Base-by-base conservation (phyloP, 1,284 basidiomycete species). In the Sphagnurus paluster region DNA sequence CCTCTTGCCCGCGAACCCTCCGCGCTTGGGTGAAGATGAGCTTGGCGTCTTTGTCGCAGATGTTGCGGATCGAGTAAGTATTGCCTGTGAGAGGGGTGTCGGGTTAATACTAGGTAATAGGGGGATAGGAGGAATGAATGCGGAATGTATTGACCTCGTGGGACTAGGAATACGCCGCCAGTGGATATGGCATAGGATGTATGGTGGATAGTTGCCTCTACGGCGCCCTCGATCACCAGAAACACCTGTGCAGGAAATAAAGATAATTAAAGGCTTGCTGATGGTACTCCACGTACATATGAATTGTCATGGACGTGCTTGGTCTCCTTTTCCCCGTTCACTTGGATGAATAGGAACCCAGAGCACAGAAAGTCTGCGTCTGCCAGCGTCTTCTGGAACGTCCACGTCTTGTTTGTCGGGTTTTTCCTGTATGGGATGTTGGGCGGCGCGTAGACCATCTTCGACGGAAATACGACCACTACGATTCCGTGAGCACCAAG, bases 21-120 rank as follows among this genome's bases (percentile, higher is more conserved):
- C 94, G 82, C 1, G 90, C 90, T 70, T 98, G 97, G 0, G 93
- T 86, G 67, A 99, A 99, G 72, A 96, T 96, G 6, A 99, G 67
- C 58, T 80, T 83, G 9, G 87, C 89, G 40, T 89, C 84, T 23
- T 90, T 80, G 34, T 87, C 76, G 14, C 80, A 82, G 17, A 96
- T 84, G 65, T 98, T 98, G 60, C 88, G 79, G 62, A 99, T 91
- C 44, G 80, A 81, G 66, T 99, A 99, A 5, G 79, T 79, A 66
- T 99, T 99, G 21, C 93, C 93, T 90, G 45, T 41, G 21, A 52
- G 21, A 42, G 16, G 20, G 29, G 9, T 33, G 34, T 13, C 21
- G 43, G 37, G 25, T 48, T 28, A 41, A 35, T 28, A 29, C 33
- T 21, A 9, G 5, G 13, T 5, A 32, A 8, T 5, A 28, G 29